phyloP scores from a whole-genome alignment of 164 flowering plant species.

The Dillenia suffruticosa region DNA sequence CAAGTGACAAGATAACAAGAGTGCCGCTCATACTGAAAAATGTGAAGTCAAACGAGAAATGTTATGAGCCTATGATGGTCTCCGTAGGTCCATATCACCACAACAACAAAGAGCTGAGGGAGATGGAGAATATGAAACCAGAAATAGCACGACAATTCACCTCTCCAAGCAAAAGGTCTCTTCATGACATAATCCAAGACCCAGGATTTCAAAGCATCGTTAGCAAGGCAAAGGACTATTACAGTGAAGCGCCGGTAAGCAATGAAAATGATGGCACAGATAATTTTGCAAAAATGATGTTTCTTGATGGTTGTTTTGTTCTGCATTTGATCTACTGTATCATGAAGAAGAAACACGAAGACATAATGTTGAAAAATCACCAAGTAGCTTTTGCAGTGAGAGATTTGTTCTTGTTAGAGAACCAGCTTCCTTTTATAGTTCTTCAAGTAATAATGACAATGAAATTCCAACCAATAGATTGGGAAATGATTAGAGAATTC shows the following conservation, averaged over 20 bases:
- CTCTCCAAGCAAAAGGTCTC: not conserved
- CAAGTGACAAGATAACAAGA: not conserved
- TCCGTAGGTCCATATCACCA: constrained; percentile 7
- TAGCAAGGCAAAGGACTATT: not conserved
- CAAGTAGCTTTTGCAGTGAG: not conserved
- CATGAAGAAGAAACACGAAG: too few relatives aligned
- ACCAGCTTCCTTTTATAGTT: constrained; percentile 2
- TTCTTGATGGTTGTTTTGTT: constrained; percentile 2
- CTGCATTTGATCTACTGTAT: not conserved
- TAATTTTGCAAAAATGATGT: not conserved
- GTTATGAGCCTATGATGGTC: not conserved
- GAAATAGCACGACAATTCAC: too few relatives aligned
- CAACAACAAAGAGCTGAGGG: not conserved
- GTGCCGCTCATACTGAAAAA: constrained; percentile 5
- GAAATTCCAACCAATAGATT: too few relatives aligned
- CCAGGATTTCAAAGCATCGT: not conserved
- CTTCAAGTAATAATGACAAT: not conserved
- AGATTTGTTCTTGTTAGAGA: constrained; percentile 8
- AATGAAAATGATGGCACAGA: not conserved
- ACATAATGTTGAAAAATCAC: not conserved
- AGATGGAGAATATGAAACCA: not conserved
- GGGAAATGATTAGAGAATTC: too few relatives aligned
- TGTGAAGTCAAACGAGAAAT: not conserved
- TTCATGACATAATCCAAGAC: not conserved
- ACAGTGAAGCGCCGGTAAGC: not conserved